phyloP scores from a whole-genome alignment of 2,329 filamentous ascomycete species.

The Pestalotiopsis sp. region DNA sequence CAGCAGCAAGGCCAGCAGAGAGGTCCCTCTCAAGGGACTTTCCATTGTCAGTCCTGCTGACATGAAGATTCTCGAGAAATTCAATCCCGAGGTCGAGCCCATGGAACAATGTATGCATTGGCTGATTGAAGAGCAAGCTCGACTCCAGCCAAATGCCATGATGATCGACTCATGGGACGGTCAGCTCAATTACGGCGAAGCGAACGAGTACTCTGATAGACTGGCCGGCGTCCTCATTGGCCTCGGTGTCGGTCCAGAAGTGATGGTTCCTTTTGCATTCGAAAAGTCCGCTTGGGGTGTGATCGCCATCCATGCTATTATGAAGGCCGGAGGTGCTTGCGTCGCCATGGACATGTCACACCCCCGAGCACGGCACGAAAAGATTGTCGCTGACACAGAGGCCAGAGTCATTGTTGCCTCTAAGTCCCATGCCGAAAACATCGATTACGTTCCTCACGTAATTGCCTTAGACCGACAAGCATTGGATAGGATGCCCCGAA shows the following conservation, averaged over 20 bases:
- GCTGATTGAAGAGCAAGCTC: slow-evolving; percentile 5
- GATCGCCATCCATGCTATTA: slow-evolving; percentile 32
- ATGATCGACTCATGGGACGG: slow-evolving; percentile 29
- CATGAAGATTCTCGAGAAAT: slow-evolving; percentile 32
- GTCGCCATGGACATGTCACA: slow-evolving; percentile 36
- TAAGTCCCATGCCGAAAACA: neutral
- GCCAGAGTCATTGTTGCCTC: slow-evolving; percentile 13
- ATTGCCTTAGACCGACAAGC: neutral
- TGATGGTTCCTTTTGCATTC: slow-evolving; percentile 33
- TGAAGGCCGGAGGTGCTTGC: slow-evolving; percentile 35
- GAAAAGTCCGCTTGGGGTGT: slow-evolving; percentile 34
- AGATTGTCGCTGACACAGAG: slow-evolving; percentile 28
- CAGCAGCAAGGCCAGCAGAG: neutral
- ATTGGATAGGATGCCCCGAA: neutral
- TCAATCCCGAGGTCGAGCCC: slow-evolving; percentile 4
- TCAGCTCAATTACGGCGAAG: slow-evolving; percentile 27
- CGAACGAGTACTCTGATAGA: slow-evolving; percentile 23
- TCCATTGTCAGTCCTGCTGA: slow-evolving; percentile 3
- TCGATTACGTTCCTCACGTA: neutral
- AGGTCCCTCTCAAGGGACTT: neutral
- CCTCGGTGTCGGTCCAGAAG: slow-evolving; percentile 28
- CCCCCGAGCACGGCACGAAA: slow-evolving; percentile 33
- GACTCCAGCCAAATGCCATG: neutral
- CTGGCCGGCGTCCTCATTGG: slow-evolving; percentile 23
- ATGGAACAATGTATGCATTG: slow-evolving; percentile 8